A percentile compares a stretch with the other conserved stretches of the same genome.
Evolutionary conservation across 768 basidiomycete species (phyloP).

Genomic region (Tricholoma bakamatsutake): DNA sequence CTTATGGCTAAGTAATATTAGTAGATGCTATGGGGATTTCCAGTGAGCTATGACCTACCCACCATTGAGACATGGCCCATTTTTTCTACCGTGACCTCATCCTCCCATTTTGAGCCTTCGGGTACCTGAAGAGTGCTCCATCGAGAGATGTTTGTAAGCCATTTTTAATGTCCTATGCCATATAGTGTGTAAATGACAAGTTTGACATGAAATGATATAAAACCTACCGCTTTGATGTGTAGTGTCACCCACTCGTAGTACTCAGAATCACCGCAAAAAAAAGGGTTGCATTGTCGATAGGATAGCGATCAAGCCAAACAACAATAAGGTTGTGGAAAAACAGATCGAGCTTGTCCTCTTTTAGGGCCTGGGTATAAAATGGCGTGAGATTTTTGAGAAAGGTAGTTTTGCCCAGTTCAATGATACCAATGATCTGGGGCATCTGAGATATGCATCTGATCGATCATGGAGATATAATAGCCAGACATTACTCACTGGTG

Average conservation of each 20-base stretch:
- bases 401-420: neutral
- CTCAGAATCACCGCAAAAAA: neutral
- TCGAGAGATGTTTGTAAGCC: neutral
- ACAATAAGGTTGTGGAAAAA: neutral
- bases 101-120: neutral
- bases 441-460: neutral
- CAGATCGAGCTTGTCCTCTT: neutral
- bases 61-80: neutral
- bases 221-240: neutral
- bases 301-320: neutral
- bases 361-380: neutral
- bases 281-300: neutral
- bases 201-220: neutral
- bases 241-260: neutral
- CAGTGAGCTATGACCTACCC: neutral
- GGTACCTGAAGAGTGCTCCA: neutral
- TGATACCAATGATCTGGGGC: neutral
- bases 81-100: neutral
- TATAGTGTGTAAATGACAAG: neutral
- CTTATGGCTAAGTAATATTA: neutral
- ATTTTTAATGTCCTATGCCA: neutral
- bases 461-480: neutral
- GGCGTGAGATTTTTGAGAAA: neutral
- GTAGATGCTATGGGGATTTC: neutral
- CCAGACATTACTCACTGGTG: neutral